Conservation (phyloP, 192 early-diverging fungal species). For the Coemansia sp. region DNA sequence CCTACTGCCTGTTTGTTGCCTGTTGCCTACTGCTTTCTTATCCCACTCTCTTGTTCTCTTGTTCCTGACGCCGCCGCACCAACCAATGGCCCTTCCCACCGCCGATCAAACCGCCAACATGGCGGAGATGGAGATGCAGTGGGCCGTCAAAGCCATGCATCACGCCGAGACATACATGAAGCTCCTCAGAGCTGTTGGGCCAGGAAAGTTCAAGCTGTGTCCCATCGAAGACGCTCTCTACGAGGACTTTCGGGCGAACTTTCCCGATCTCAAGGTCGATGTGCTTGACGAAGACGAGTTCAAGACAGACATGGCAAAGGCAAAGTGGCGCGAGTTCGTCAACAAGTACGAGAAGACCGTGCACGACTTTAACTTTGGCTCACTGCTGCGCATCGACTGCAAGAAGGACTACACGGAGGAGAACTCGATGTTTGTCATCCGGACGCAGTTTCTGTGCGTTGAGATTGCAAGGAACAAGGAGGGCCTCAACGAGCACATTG, state of each 20-base stretch:
- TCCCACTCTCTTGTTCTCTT: neutral
- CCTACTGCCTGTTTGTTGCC: too few species aligned
- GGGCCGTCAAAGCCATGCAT: constrained; percentile 93
- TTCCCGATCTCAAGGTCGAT: constrained; percentile 74
- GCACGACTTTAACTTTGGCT: constrained; percentile 94
- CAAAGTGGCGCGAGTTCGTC: constrained; percentile 86
- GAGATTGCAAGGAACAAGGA: constrained; percentile 90
- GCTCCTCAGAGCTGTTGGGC: constrained; percentile 69
- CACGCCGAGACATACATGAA: constrained; percentile 95
- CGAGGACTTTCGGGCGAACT: constrained; percentile 70
- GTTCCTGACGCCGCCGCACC: neutral
- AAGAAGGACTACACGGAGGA: constrained; percentile 78
- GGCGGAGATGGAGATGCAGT: constrained; percentile 89
- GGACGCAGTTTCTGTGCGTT: constrained; percentile 86
- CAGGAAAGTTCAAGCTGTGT: constrained; percentile 77
- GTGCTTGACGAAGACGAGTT: constrained; percentile 76
- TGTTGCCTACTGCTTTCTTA: too few species aligned
- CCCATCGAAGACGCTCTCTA: constrained; percentile 83
- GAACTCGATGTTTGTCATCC: constrained; percentile 88
- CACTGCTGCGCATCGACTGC: constrained; percentile 75
- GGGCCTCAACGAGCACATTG: constrained; percentile 65
- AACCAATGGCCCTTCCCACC: constrained; percentile 64
- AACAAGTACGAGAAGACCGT: constrained; percentile 83
- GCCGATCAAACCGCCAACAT: constrained; percentile 75
- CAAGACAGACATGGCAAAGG: constrained; percentile 79